Base-by-base conservation (phyloP, 305 asterid genomes). In the Fraxinus floribunda region DNA sequence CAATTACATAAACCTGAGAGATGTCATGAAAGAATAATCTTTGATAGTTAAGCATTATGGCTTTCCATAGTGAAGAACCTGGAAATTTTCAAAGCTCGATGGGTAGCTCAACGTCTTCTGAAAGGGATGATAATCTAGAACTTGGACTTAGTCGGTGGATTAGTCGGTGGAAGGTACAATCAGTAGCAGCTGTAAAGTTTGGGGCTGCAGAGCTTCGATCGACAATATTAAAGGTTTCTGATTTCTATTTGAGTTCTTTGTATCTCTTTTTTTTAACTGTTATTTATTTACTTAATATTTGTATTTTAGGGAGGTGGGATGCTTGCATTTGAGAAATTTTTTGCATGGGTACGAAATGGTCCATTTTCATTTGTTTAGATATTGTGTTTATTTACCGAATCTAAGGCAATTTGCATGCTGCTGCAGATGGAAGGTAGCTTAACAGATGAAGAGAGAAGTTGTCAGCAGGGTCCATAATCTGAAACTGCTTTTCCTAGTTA, bases 81-180 rank as follows among this genome's bases (percentile, higher is more conserved):
- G 86, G 84, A 82, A 81, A 78, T 39, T 83, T 81, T 78, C 75
- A 88, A 84, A 88, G 88, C 86, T 83, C 93, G 75, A 84, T 82
- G 34, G 86, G 85, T 75, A 85, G 85, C 83, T 83, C 89, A 66
- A 88, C 83, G 78, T 78, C 80, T 83, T 85, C 89, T 62, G 92
- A 88, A 66, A 89, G 72, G 26, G 79, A 87, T 66, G 88, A 88
- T 83, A 79, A 80, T 86, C 91, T 94, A 80, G 97, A 93, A 85
- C 85, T 84, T 60, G 99, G 98, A 78, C 95, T 96, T 79, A 90
- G 88, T 88, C 91, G 82, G 77, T 90, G 97, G 98, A 96, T 96
- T 79, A 90, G 88, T 88, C 91, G 82, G 77, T 90, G 97, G 98
- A 96, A 93, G 90, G 90, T 96, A 46, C 98, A 96, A 83, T 85